A percentile compares a stretch with the other conserved stretches of the same genome.
Conservation (phyloP, 1,139 yeast genomes). For the Pichia cactophila region DNA sequence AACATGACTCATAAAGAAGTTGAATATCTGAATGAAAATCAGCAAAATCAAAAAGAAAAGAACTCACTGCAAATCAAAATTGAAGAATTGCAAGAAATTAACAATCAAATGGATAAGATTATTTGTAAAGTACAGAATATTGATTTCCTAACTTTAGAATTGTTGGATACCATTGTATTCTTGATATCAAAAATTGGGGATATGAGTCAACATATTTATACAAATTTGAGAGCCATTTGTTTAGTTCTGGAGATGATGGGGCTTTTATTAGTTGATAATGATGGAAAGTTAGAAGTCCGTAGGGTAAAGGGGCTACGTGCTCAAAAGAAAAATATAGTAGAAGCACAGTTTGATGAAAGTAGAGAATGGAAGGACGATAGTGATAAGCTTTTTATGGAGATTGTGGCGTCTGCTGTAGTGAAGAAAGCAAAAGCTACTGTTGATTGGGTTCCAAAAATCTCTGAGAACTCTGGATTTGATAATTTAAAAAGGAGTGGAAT, state of each 20-base stretch:
- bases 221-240: constrained; percentile 41
- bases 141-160: constrained; percentile 17
- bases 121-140: constrained; percentile 27
- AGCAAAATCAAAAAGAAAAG: constrained; percentile 42
- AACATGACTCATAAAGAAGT: constrained; percentile 59
- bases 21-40: constrained; percentile 50
- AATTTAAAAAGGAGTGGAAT: neutral
- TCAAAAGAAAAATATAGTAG: constrained; percentile 26
- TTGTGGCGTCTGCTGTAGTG: constrained; percentile 28
- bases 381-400: constrained; percentile 21
- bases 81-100: constrained; percentile 49
- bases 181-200: constrained; percentile 28
- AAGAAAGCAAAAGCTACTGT: constrained; percentile 21
- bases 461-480: neutral
- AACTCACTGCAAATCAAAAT: constrained; percentile 35
- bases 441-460: constrained; percentile 22
- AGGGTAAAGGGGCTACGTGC: constrained; percentile 66
- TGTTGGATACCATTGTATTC: constrained; percentile 18
- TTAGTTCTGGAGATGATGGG: constrained; percentile 74
- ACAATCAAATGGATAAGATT: constrained; percentile 27
- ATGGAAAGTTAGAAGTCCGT: constrained; percentile 37
- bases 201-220: constrained; percentile 31
- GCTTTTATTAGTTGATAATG: constrained; percentile 45
- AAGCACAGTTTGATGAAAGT: neutral
- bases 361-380: constrained; percentile 12